Conservation (phyloP, 352 stramenopile species). For the Phytophthora parvispora region DNA sequence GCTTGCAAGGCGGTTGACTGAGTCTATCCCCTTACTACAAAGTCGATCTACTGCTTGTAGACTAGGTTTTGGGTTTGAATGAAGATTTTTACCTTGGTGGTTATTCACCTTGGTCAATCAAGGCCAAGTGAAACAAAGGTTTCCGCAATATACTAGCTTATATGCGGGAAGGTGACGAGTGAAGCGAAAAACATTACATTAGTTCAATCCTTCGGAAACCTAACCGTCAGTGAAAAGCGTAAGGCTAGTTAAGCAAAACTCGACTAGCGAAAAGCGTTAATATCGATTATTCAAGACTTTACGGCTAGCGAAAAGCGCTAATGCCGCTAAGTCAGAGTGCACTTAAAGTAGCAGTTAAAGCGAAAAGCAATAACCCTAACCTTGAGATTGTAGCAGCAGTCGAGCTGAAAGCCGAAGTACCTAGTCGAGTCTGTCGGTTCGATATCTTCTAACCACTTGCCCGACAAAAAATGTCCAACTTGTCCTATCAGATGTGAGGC, state of each 20-base stretch:
- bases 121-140: background rate
- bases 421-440: background rate
- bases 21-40: background rate
- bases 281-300: background rate
- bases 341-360: background rate
- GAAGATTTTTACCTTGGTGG: background rate
- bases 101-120: background rate
- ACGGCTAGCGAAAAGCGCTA: background rate
- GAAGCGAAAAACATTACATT: background rate
- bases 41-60: slow-evolving; percentile 1
- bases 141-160: no score
- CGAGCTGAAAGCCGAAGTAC: background rate
- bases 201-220: background rate
- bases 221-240: background rate
- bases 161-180: no score
- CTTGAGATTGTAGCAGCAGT: background rate
- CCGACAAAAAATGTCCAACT: background rate
- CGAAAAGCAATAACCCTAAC: background rate
- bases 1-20: background rate
- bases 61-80: background rate
- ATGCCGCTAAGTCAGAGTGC: background rate
- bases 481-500: background rate
- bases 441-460: background rate
- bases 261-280: background rate
- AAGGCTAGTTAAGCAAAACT: background rate